These are phyloP conservation scores for Olyra latifolia DNA, from an alignment of 176 grass and related monocot species.

Conservation along the genomic window DNA sequence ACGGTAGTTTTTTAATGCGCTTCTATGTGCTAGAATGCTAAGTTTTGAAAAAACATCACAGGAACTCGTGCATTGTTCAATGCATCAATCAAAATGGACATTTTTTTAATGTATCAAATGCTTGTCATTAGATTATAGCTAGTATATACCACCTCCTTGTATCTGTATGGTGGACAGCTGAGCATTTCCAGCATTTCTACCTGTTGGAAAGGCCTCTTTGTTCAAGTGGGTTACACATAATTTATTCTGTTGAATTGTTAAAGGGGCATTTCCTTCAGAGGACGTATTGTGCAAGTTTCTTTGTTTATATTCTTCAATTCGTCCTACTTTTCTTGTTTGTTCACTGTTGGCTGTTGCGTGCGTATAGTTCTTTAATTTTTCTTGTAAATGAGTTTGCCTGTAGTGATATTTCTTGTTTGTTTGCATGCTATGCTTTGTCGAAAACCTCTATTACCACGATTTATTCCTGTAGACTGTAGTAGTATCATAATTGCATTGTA, in stretches of 20 bases:
- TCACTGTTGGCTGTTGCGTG: too few relatives aligned
- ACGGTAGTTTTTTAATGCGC: conserved; percentile 12
- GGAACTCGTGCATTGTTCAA: background rate
- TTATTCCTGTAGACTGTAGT: conserved; percentile 16
- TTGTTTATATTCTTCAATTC: background rate
- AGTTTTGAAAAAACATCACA: background rate
- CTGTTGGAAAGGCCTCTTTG: background rate
- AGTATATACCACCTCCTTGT: background rate
- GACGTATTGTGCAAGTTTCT: background rate
- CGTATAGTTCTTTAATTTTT: conserved; percentile 9
- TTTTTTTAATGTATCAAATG: background rate
- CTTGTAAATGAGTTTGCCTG: background rate
- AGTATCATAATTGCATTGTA: conserved; percentile 3
- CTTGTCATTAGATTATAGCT: background rate
- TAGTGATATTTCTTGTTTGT: conserved; percentile 4
- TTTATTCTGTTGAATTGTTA: background rate
- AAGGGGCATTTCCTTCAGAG: background rate
- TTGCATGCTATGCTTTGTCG: conserved; percentile 13
- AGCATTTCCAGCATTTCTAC: background rate
- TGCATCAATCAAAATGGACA: background rate
- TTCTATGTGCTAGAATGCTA: background rate
- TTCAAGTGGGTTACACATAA: background rate
- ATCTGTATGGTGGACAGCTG: conserved; percentile 2
- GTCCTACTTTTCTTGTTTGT: background rate
- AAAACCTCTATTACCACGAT: conserved; percentile 14